These are phyloP conservation scores for Millerozyma acaciae DNA, from an alignment of 805 yeast genomes.

Conservation along the genomic window DNA sequence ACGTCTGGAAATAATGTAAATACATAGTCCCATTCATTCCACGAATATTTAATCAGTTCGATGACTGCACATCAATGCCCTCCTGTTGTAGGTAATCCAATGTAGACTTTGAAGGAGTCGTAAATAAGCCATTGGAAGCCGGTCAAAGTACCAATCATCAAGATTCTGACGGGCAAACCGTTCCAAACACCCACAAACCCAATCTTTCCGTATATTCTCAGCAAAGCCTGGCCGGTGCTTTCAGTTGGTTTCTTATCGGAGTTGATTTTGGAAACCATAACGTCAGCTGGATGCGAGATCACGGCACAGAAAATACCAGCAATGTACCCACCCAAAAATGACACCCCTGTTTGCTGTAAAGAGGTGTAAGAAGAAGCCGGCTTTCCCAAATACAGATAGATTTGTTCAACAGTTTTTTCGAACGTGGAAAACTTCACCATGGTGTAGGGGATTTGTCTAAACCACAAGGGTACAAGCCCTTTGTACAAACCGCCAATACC, in stretches of 20 bases:
- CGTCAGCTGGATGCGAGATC: slow-evolving; percentile 98
- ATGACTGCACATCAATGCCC: slow-evolving; percentile 28
- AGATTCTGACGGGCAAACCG: slow-evolving; percentile 89
- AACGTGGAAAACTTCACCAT: slow-evolving; percentile 96
- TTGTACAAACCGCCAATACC: slow-evolving; percentile 77
- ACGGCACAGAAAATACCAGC: slow-evolving; percentile 97
- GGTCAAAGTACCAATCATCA: slow-evolving; percentile 96
- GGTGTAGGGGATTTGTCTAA: slow-evolving; percentile 96
- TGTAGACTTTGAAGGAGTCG: slow-evolving; percentile 91
- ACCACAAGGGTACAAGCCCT: slow-evolving; percentile 91
- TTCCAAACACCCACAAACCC: slow-evolving; percentile 94
- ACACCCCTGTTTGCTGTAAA: slow-evolving; percentile 86
- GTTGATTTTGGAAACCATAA: slow-evolving; percentile 91
- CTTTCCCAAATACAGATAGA: slow-evolving; percentile 70
- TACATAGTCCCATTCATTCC: neutral
- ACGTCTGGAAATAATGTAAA: slow-evolving; percentile 54
- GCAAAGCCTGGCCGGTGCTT: slow-evolving; percentile 59
- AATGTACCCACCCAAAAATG: slow-evolving; percentile 91
- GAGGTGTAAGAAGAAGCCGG: slow-evolving; percentile 68
- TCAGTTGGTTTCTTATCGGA: slow-evolving; percentile 65
- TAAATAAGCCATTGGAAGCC: slow-evolving; percentile 96
- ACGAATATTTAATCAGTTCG: neutral
- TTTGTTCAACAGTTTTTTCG: slow-evolving; percentile 82
- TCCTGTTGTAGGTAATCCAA: slow-evolving; percentile 95
- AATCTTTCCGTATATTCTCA: slow-evolving; percentile 73